Conservation (phyloP, 352 stramenopile genomes). For the Pythium periplocum region DNA sequence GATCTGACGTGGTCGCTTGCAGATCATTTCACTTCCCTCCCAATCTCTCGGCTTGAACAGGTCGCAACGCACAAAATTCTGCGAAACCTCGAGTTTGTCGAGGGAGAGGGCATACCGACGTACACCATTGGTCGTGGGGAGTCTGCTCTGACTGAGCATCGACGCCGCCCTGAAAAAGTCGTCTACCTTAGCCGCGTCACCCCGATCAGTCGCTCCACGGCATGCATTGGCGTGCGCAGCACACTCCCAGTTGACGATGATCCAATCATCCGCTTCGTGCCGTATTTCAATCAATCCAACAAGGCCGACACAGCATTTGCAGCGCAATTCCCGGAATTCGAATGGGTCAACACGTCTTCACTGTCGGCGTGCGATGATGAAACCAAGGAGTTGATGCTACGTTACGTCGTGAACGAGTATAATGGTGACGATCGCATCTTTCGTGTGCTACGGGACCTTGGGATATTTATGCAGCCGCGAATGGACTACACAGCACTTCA, state of each 20-base stretch:
- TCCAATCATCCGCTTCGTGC: constrained; percentile 77
- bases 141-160: constrained; percentile 23
- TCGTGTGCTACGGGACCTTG: constrained; percentile 36
- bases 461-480: constrained; percentile 45
- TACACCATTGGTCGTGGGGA: constrained; percentile 51
- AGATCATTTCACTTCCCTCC: too few relatives aligned
- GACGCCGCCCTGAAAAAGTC: constrained; percentile 27
- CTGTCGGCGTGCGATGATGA: constrained; percentile 60
- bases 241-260: constrained; percentile 68
- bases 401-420: constrained; percentile 39
- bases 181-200: constrained; percentile 39
- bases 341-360: constrained; percentile 24
- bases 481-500: constrained; percentile 54
- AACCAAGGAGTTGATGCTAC: constrained; percentile 54
- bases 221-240: constrained; percentile 44
- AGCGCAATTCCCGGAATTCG: constrained; percentile 31
- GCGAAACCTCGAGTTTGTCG: constrained; percentile 21
- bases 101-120: constrained; percentile 15
- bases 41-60: constrained; percentile 40
- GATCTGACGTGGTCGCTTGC: too few relatives aligned
- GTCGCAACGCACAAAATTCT: constrained; percentile 39
- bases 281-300: constrained; percentile 34
- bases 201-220: constrained; percentile 51
- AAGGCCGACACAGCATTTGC: constrained; percentile 20
- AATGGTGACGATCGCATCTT: constrained; percentile 38